phyloP scores from a whole-genome alignment of 345 rosid species.

The Hibiscus tridactylites region DNA sequence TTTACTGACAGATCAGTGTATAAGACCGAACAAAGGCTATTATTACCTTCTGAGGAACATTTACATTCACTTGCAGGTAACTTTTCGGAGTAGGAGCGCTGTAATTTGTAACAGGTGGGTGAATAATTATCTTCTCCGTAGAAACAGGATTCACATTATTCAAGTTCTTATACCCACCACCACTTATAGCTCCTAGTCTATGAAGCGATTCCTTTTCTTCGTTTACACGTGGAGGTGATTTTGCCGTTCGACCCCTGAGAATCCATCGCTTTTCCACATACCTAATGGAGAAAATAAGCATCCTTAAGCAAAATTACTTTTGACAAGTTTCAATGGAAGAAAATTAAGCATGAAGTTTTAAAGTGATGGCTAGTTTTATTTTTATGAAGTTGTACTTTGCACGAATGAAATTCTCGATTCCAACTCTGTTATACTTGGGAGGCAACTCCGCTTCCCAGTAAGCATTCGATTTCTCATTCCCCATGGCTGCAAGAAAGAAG shows the following conservation, averaged over 20 bases:
- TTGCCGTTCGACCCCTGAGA: constrained; percentile 30
- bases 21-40: neutral
- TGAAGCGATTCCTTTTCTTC: constrained; percentile 22
- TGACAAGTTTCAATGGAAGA: constrained; percentile 1
- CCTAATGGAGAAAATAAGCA: constrained; percentile 27
- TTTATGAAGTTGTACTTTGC: constrained; percentile 57
- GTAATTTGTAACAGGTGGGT: constrained; percentile 10
- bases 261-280: constrained; percentile 78
- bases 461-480: constrained; percentile 70
- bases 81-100: constrained; percentile 14
- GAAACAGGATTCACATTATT: constrained; percentile 16
- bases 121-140: constrained; percentile 24
- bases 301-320: neutral
- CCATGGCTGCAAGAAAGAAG: constrained; percentile 44
- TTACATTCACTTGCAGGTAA: constrained; percentile 13
- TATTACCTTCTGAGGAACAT: constrained; percentile 30
- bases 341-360: constrained; percentile 9
- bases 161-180: constrained; percentile 12
- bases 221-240: constrained; percentile 22
- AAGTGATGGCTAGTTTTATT: constrained; percentile 8
- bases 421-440: constrained; percentile 58
- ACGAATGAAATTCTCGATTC: constrained; percentile 67
- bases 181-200: constrained; percentile 11
- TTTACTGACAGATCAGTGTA: neutral
- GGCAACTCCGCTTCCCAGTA: constrained; percentile 98